Percentiles rank a stretch among this genome's conserved stretches.
Evolutionary conservation across 805 yeast species (phyloP).

Genomic region (Monosporozyma aerobia): DNA sequence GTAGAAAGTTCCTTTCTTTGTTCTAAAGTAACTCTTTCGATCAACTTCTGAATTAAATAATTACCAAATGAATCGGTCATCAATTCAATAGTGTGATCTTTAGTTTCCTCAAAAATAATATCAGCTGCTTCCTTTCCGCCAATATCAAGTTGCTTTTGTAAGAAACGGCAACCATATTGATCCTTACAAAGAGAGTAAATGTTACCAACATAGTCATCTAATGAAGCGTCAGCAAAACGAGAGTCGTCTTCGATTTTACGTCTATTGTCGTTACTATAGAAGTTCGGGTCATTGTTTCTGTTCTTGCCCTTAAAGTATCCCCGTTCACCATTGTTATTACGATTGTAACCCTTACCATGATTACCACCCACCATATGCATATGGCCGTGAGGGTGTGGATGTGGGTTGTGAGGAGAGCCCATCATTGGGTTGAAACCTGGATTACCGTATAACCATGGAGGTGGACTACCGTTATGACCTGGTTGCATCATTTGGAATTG

Average conservation of each 20-base stretch:
- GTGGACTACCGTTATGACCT: conserved; percentile 20
- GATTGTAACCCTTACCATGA: conserved; percentile 2
- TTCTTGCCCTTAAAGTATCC: conserved; percentile 3
- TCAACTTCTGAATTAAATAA: conserved; percentile 80
- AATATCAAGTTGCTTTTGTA: conserved; percentile 76
- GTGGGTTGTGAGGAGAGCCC: conserved; percentile 20
- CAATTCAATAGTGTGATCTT: conserved; percentile 67
- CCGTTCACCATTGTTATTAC: conserved; percentile 9
- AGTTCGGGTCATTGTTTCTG: conserved; percentile 5
- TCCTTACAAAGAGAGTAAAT: conserved; percentile 81
- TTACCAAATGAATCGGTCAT: conserved; percentile 98
- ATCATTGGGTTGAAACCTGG: conserved; percentile 25
- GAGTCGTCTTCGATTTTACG: conserved; percentile 51
- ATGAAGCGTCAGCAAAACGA: conserved; percentile 54
- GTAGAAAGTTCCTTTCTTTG: conserved; percentile 64
- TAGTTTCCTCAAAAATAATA: conserved; percentile 72
- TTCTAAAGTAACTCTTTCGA: conserved; percentile 62
- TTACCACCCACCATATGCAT: conserved; percentile 7
- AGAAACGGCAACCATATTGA: conserved; percentile 91
- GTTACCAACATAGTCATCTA: conserved; percentile 62
- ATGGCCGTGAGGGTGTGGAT: conserved; percentile 10
- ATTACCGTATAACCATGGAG: conserved; percentile 28
- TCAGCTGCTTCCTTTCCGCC: conserved; percentile 55
- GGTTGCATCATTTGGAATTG: conserved; percentile 13
- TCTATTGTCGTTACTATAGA: conserved; percentile 7